Percentiles rank a stretch among this genome's conserved stretches.
Conservation (phyloP, 345 rosid species). For the Adansonia digitata region DNA sequence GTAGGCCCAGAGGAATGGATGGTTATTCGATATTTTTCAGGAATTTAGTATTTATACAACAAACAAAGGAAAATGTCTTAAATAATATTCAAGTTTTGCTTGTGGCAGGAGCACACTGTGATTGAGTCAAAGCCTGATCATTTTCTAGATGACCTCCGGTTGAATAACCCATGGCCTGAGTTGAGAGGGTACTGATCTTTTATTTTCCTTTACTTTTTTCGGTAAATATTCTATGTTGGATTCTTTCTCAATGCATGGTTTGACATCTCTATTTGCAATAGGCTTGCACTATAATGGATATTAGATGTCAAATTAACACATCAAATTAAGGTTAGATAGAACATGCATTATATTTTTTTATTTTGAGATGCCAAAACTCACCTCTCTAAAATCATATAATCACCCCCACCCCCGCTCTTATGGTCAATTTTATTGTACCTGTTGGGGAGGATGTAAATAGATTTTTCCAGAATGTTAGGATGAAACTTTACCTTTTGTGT, state of each 20-base stretch:
- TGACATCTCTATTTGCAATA: neutral
- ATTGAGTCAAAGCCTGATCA: conserved; percentile 97
- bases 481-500: neutral
- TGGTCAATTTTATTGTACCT: neutral
- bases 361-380: neutral
- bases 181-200: conserved; percentile 48
- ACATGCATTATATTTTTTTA: neutral
- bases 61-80: neutral
- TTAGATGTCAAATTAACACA: neutral
- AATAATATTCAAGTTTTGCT: conserved; percentile 2
- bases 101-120: conserved; percentile 75
- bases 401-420: neutral
- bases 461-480: neutral
- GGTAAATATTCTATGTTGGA: neutral
- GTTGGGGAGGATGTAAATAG: neutral
- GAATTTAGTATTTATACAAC: neutral
- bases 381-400: neutral
- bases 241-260: conserved; percentile 3
- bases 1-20: neutral
- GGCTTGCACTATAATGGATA: neutral
- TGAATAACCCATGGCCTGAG: conserved; percentile 95
- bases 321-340: neutral
- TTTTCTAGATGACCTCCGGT: conserved; percentile 89
- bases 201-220: neutral
- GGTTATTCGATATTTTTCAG: neutral